These are phyloP conservation scores for Coemansia sp. DNA, from an alignment of 192 early-diverging fungal species.

Conservation along the genomic window DNA sequence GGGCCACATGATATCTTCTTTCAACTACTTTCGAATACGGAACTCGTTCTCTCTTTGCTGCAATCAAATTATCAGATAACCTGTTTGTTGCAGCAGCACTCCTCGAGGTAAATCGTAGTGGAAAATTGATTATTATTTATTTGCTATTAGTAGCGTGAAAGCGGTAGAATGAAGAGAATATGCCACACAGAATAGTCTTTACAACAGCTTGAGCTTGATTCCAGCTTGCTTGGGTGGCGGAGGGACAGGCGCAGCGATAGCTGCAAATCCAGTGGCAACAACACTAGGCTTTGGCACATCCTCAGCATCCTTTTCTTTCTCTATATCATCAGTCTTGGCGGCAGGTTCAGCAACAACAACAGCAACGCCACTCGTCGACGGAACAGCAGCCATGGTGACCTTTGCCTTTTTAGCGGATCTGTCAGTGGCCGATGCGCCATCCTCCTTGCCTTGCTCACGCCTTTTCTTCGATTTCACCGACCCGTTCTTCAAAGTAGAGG, in stretches of 20 bases:
- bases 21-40: background rate
- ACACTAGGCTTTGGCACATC: background rate
- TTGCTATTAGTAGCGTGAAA: too few relatives aligned
- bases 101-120: background rate
- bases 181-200: background rate
- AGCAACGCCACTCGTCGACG: constrained; percentile 45
- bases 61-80: background rate
- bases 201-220: constrained; percentile 42
- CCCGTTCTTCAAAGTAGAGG: constrained; percentile 13
- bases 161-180: background rate
- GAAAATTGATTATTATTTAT: too few relatives aligned
- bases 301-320: background rate
- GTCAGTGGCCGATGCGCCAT: background rate
- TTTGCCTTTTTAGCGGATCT: constrained; percentile 32
- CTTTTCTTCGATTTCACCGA: constrained; percentile 6
- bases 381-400: constrained; percentile 26
- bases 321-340: background rate
- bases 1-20: background rate
- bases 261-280: background rate
- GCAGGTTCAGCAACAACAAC: constrained; percentile 9
- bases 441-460: background rate
- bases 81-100: background rate
- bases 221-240: constrained; percentile 31
- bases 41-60: background rate
- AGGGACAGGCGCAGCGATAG: constrained; percentile 42